Evolutionary conservation across 2,329 filamentous ascomycete genomes (phyloP).

Genomic region (Aspergillus japonicus): DNA sequence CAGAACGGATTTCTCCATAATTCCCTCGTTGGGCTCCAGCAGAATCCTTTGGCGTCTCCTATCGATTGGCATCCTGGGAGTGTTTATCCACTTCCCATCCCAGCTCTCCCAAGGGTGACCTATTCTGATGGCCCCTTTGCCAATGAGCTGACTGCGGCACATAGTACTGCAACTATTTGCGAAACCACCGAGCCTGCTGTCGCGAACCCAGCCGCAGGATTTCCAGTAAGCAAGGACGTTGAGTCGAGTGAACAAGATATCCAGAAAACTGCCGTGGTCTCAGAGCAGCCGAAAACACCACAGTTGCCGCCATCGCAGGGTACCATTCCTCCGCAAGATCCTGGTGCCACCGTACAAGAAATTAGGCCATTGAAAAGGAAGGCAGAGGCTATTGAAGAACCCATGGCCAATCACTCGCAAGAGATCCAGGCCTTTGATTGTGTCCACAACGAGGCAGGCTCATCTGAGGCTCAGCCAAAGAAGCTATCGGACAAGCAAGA

Average conservation of each 20-base stretch:
- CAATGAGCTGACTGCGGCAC: not conserved
- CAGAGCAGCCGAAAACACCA: not conserved
- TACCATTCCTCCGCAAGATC: not conserved
- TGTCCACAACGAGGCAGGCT: slow-evolving; percentile 9
- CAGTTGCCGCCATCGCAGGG: not conserved
- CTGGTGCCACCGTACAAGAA: not conserved
- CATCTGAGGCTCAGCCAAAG: slow-evolving; percentile 29
- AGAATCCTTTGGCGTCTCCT: not conserved
- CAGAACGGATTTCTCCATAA: not conserved
- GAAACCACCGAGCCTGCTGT: not conserved
- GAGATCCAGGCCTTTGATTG: not conserved
- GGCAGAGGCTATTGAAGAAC: slow-evolving; percentile 29
- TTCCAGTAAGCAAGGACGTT: not conserved
- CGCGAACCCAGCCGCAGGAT: not conserved
- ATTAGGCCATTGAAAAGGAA: slow-evolving; percentile 29
- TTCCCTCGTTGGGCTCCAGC: not conserved
- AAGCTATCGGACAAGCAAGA: slow-evolving; percentile 12
- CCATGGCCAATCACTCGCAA: not conserved
- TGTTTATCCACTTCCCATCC: not conserved
- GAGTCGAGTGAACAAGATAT: not conserved
- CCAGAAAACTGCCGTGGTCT: not conserved
- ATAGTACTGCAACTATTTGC: not conserved
- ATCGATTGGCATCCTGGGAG: not conserved
- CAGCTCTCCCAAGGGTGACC: not conserved
- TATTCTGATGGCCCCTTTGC: slow-evolving; percentile 27